Percentiles rank a stretch among this genome's conserved stretches.
Evolutionary conservation across 371 early-diverging fungal genomes (phyloP).

Genomic region (Cokeromyces recurvatus): DNA sequence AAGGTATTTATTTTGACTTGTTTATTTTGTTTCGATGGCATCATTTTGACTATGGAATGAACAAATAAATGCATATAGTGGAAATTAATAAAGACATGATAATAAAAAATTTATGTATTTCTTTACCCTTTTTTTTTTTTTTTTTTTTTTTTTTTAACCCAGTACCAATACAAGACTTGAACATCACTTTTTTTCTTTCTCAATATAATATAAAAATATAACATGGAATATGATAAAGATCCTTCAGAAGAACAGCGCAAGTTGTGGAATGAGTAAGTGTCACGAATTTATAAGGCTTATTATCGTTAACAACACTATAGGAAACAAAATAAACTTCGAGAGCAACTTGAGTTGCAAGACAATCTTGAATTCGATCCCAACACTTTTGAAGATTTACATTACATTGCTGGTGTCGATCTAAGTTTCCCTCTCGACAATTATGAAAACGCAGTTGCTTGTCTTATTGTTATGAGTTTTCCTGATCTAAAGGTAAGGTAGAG

Average conservation of each 20-base stretch:
- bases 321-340: conserved; percentile 7
- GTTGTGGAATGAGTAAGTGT: conserved; percentile 19
- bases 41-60: no score
- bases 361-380: conserved; percentile 19
- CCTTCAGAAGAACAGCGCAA: conserved; percentile 18
- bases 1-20: no score
- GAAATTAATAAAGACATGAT: no score
- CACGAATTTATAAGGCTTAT: not conserved
- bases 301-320: not conserved
- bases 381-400: conserved; percentile 42
- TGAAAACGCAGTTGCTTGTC: conserved; percentile 69
- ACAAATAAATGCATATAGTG: no score
- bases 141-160: no score
- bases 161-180: no score
- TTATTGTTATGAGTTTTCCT: conserved; percentile 68
- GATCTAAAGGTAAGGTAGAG: conserved; percentile 32
- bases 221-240: conserved; percentile 10
- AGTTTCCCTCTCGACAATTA: conserved; percentile 65
- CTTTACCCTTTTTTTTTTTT: no score
- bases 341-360: conserved; percentile 19
- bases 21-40: no score
- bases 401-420: conserved; percentile 82
- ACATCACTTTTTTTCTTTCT: no score
- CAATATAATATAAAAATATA: no score
- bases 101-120: no score